These are phyloP conservation scores for Bryum argenteum DNA, from an alignment of 225 moss, liverwort and hornwort species.

Conservation along the genomic window DNA sequence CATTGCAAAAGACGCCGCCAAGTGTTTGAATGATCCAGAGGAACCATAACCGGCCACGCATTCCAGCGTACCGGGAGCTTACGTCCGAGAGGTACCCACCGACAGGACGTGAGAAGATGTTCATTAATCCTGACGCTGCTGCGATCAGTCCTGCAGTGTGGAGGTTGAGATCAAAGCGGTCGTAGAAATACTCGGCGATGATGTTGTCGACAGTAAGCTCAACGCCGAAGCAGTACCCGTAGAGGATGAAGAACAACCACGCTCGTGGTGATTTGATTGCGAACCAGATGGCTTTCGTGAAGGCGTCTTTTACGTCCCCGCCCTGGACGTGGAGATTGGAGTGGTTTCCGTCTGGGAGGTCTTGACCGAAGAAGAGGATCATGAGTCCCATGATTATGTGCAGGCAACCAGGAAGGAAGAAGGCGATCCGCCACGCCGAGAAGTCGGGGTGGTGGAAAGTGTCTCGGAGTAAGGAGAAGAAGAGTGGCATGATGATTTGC, in stretches of 20 bases:
- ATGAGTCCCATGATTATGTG: constrained; percentile 68
- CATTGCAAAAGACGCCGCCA: constrained; percentile 62
- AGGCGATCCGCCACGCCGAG: constrained; percentile 74
- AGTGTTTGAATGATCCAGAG: constrained; percentile 56
- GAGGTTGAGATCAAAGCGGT: constrained; percentile 63
- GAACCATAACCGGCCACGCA: constrained; percentile 78
- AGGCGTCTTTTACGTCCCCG: constrained; percentile 37
- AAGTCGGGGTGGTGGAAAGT: constrained; percentile 48
- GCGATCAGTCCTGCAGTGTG: constrained; percentile 63
- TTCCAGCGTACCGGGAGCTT: constrained; percentile 44
- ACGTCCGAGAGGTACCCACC: constrained; percentile 65
- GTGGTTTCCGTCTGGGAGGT: constrained; percentile 73
- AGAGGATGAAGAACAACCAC: constrained; percentile 59
- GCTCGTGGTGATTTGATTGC: constrained; percentile 64
- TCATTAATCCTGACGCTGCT: constrained; percentile 64
- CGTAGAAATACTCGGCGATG: constrained; percentile 80
- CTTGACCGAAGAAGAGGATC: constrained; percentile 54
- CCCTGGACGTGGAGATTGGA: constrained; percentile 34
- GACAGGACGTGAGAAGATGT: constrained; percentile 64
- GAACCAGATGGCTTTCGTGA: constrained; percentile 49
- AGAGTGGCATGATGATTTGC: constrained; percentile 80
- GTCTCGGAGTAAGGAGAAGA: constrained; percentile 65
- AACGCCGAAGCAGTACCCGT: constrained; percentile 79
- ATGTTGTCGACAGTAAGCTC: constrained; percentile 86
- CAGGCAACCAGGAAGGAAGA: constrained; percentile 67